Evolutionary conservation across 2,329 filamentous ascomycete genomes (phyloP).

Genomic region (Arthrobotrys megalospora): DNA sequence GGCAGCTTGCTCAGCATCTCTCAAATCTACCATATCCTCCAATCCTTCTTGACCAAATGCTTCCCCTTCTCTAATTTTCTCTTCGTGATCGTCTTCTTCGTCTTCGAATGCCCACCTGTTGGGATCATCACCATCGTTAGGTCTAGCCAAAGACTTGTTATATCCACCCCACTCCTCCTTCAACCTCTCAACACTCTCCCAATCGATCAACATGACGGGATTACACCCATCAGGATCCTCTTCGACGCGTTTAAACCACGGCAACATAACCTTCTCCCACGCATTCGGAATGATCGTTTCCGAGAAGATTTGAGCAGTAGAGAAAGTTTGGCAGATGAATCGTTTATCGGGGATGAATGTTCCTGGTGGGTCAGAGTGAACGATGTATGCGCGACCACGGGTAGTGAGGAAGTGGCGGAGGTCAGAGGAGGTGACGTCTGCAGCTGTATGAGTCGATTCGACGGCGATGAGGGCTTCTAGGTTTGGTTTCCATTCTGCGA

Average conservation of each 20-base stretch:
- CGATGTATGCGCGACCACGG: conserved; percentile 61
- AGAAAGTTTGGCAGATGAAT: conserved; percentile 63
- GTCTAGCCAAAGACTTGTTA: neutral
- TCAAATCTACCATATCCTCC: conserved; percentile 41
- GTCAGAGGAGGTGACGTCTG: conserved; percentile 34
- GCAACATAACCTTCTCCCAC: conserved; percentile 43
- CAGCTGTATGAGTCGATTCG: conserved; percentile 43
- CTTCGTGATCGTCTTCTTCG: conserved; percentile 3
- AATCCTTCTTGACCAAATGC: neutral
- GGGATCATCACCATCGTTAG: conserved; percentile 2
- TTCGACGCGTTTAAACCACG: conserved; percentile 48
- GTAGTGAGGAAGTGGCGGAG: conserved; percentile 54
- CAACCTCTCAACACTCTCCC: conserved; percentile 41
- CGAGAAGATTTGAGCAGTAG: conserved; percentile 51
- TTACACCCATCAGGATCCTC: conserved; percentile 53
- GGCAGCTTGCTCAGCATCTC: conserved; percentile 17
- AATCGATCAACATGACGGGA: conserved; percentile 43
- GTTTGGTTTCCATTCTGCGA: conserved; percentile 47
- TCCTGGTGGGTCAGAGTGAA: conserved; percentile 61
- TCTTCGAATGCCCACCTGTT: conserved; percentile 40
- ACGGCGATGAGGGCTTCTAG: conserved; percentile 53
- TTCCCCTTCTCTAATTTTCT: neutral
- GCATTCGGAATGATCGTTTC: conserved; percentile 49
- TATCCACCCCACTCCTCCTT: conserved; percentile 41
- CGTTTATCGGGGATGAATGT: conserved; percentile 62